Conservation (phyloP, 1,284 basidiomycete genomes). For the Acaromyces ingoldii region DNA sequence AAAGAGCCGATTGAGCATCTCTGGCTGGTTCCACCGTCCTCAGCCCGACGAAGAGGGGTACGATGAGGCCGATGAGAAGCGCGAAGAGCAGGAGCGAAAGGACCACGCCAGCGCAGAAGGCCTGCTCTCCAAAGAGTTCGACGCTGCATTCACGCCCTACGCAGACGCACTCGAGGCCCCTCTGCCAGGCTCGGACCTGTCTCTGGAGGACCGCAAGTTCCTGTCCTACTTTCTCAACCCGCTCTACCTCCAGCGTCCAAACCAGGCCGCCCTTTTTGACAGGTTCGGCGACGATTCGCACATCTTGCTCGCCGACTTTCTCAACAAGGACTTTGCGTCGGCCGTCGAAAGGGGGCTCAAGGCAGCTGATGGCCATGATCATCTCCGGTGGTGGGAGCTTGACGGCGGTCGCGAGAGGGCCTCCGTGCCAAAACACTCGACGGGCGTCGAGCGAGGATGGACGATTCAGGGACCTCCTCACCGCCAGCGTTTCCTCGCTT, state of each 20-base stretch:
- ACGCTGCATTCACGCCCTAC: conserved; percentile 60
- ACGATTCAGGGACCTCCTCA: conserved; percentile 78
- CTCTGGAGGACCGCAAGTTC: conserved; percentile 38
- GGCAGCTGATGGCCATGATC: conserved; percentile 62
- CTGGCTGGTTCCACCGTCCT: conserved; percentile 86
- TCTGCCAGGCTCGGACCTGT: conserved; percentile 41
- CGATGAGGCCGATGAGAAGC: conserved; percentile 59
- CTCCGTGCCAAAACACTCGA: conserved; percentile 28
- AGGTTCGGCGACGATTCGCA: conserved; percentile 85
- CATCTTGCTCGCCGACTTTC: conserved; percentile 59
- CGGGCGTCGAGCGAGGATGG: conserved; percentile 57
- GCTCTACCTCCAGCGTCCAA: conserved; percentile 76
- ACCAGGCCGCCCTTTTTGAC: conserved; percentile 71
- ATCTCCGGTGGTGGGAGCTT: conserved; percentile 42
- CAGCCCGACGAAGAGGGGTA: conserved; percentile 87
- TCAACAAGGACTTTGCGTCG: conserved; percentile 38
- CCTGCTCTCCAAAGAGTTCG: conserved; percentile 59
- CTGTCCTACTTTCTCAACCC: conserved; percentile 72
- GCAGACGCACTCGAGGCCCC: conserved; percentile 25
- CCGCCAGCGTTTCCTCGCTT: conserved; percentile 82
- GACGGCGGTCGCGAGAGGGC: conserved; percentile 22
- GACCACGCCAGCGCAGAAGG: conserved; percentile 14
- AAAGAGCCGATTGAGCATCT: conserved; percentile 65
- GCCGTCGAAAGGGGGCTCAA: conserved; percentile 35
- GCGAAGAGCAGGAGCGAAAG: conserved; percentile 24